Percentiles rank a stretch among this genome's conserved stretches.
These are phyloP conservation scores for Collybia mongolica DNA, from an alignment of 768 basidiomycete genomes.

Conservation along the genomic window DNA sequence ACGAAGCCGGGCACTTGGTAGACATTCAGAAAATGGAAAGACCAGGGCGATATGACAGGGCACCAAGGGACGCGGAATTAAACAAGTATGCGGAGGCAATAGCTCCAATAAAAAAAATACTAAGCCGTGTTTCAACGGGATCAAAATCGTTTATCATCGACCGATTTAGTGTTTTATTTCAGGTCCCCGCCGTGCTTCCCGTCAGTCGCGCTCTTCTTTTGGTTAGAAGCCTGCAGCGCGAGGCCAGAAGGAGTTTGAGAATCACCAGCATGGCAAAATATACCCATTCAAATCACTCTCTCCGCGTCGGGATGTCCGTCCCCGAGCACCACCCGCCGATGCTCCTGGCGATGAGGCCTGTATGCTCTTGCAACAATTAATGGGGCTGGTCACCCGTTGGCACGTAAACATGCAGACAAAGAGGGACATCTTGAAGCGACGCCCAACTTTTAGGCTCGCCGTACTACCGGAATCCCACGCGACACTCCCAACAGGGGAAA, in stretches of 20 bases:
- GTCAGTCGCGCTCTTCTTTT: not conserved
- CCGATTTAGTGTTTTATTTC: slow-evolving; percentile 20
- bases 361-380: no score
- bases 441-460: no score
- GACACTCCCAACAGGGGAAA: no score
- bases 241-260: no score
- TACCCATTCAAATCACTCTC: not conserved
- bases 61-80: slow-evolving; percentile 18
- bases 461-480: not conserved
- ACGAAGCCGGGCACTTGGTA: not conserved
- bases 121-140: slow-evolving; percentile 38
- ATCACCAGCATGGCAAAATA: no score
- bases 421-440: no score
- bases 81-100: slow-evolving; percentile 27
- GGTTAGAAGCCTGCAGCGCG: no score
- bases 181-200: slow-evolving; percentile 31
- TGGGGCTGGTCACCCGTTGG: no score
- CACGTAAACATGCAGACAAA: no score
- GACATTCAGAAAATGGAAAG: slow-evolving; percentile 6
- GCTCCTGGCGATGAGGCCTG: no score
- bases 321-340: no score
- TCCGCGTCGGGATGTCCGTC: not conserved
- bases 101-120: slow-evolving; percentile 27
- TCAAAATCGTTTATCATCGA: slow-evolving; percentile 30
- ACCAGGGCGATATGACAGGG: not conserved